Conservation (phyloP, 1,284 basidiomycete species). For the Phlebopus sp. region DNA sequence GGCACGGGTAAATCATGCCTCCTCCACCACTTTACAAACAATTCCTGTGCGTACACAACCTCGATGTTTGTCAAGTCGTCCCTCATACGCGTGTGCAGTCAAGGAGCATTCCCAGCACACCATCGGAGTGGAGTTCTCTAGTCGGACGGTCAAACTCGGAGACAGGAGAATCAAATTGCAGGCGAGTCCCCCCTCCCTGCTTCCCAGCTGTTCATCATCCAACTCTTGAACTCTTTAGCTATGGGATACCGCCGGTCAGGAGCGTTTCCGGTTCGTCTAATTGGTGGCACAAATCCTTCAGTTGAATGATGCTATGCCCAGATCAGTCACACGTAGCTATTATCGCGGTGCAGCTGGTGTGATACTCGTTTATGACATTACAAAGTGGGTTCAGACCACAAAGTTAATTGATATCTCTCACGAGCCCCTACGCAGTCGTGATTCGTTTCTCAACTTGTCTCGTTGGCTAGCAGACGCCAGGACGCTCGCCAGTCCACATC, state of each 20-base stretch:
- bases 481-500: constrained; percentile 83
- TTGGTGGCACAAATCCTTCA: constrained; percentile 6
- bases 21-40: constrained; percentile 93
- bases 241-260: constrained; percentile 98
- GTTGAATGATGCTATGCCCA: constrained; percentile 29
- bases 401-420: constrained; percentile 13
- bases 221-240: constrained; percentile 48
- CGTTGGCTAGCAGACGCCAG: constrained; percentile 92
- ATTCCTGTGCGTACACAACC: constrained; percentile 66
- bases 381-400: constrained; percentile 57
- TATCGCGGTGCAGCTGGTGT: constrained; percentile 95
- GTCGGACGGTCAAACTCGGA: constrained; percentile 82
- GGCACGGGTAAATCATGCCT: constrained; percentile 97
- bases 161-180: constrained; percentile 94
- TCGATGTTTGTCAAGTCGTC: constrained; percentile 1
- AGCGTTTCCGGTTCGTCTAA: constrained; percentile 76
- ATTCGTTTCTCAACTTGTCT: constrained; percentile 77
- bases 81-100: constrained; percentile 50
- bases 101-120: constrained; percentile 97
- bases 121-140: constrained; percentile 95
- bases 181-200: constrained; percentile 43
- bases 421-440: constrained; percentile 49
- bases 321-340: constrained; percentile 96
- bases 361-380: constrained; percentile 95
- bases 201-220: constrained; percentile 10